Percentiles rank a stretch among this genome's conserved stretches.
Conservation (phyloP, 495 filamentous ascomycete genomes). For the Xylaria curta region DNA sequence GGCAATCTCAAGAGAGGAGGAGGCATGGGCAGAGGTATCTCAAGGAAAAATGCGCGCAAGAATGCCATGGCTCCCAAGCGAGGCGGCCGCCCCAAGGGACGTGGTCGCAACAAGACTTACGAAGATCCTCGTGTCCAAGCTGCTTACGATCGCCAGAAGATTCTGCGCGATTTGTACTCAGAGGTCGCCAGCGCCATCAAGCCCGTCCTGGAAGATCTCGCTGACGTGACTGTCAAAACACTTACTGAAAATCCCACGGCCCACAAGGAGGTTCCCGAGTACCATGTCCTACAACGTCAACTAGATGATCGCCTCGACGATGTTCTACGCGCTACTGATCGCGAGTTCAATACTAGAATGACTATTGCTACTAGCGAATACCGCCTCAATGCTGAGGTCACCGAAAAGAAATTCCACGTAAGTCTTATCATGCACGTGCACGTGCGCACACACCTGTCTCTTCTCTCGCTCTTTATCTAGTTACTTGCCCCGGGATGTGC, state of each 20-base stretch:
- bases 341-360: constrained; percentile 25
- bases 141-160: constrained; percentile 52
- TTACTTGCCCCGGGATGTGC: constrained; percentile 10
- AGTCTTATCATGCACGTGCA: background rate
- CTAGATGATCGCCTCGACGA: constrained; percentile 40
- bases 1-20: constrained; percentile 32
- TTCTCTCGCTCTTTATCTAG: background rate
- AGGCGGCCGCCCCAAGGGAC: constrained; percentile 41
- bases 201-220: constrained; percentile 51
- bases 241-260: constrained; percentile 40
- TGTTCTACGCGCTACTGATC: constrained; percentile 29
- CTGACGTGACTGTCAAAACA: constrained; percentile 46
- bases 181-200: constrained; percentile 47
- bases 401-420: constrained; percentile 35
- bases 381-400: constrained; percentile 23
- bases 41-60: constrained; percentile 41
- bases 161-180: constrained; percentile 48
- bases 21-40: constrained; percentile 30
- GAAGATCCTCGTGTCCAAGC: constrained; percentile 49
- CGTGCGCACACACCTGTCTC: background rate
- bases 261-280: constrained; percentile 44
- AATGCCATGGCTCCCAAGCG: constrained; percentile 38
- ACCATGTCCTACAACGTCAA: constrained; percentile 34
- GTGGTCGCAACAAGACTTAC: constrained; percentile 53
- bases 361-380: constrained; percentile 30